A percentile compares a stretch with the other conserved stretches of the same genome.
These are phyloP conservation scores for Talaromyces islandicus DNA, from an alignment of 2,329 filamentous ascomycete genomes.

Conservation along the genomic window DNA sequence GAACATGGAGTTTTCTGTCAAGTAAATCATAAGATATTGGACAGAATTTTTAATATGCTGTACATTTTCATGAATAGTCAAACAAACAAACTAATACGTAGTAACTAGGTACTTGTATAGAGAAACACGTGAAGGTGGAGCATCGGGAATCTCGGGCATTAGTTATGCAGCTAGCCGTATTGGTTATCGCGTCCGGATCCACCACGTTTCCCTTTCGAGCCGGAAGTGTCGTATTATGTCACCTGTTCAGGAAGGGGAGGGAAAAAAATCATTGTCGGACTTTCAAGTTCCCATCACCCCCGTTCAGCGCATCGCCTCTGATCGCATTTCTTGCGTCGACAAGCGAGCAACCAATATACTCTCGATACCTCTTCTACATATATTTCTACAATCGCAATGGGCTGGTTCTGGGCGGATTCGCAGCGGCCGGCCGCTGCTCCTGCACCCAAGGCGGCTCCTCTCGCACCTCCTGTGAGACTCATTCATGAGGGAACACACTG, in stretches of 20 bases:
- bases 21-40: background rate
- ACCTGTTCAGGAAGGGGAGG: background rate
- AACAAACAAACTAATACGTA: too few relatives aligned
- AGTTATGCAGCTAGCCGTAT: background rate
- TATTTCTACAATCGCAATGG: constrained; percentile 42
- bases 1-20: background rate
- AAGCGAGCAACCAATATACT: background rate
- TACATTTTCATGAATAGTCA: too few relatives aligned
- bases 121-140: background rate
- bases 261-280: background rate
- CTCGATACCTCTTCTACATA: background rate
- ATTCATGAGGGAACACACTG: background rate
- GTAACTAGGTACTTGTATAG: background rate
- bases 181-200: background rate
- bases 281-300: background rate
- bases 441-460: constrained; percentile 29
- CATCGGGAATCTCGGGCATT: background rate
- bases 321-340: background rate
- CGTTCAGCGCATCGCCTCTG: background rate
- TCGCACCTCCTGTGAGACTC: constrained; percentile 6
- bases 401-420: constrained; percentile 65
- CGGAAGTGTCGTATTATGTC: background rate
- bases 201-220: background rate
- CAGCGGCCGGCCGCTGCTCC: constrained; percentile 31
- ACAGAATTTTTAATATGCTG: background rate